Percentiles rank a stretch among this genome's conserved stretches.
Conservation (phyloP, 2,329 filamentous ascomycete species). For the Sclerotinia nivalis region DNA sequence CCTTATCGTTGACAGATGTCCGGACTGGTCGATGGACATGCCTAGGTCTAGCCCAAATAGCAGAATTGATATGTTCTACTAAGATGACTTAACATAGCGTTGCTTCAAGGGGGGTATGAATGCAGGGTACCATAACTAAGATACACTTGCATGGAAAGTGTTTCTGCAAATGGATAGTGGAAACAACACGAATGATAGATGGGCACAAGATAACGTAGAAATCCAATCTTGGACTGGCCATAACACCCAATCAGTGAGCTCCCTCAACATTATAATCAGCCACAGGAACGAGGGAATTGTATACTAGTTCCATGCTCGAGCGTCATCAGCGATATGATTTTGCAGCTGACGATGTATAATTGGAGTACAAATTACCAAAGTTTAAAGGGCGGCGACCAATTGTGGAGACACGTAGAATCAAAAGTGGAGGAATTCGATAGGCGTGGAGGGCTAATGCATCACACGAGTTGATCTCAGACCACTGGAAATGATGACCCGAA, state of each 20-base stretch:
- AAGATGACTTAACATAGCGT: slow-evolving; percentile 25
- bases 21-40: slow-evolving; percentile 27
- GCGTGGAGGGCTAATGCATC: slow-evolving; percentile 41
- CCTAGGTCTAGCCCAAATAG: slow-evolving; percentile 27
- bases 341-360: slow-evolving; percentile 28
- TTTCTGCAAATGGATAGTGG: slow-evolving; percentile 46
- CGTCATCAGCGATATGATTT: slow-evolving; percentile 28
- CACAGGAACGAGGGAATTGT: slow-evolving; percentile 27
- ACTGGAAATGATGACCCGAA: slow-evolving; percentile 41
- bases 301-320: slow-evolving; percentile 26
- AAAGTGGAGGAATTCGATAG: slow-evolving; percentile 39
- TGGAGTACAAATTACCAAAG: slow-evolving; percentile 34
- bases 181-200: slow-evolving; percentile 26
- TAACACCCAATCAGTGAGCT: slow-evolving; percentile 31
- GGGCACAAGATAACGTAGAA: slow-evolving; percentile 23
- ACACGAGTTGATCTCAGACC: slow-evolving; percentile 31
- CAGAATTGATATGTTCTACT: slow-evolving; percentile 28
- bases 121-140: slow-evolving; percentile 30
- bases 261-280: slow-evolving; percentile 28
- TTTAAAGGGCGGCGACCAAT: slow-evolving; percentile 27
- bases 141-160: slow-evolving; percentile 44
- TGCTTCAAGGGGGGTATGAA: slow-evolving; percentile 27
- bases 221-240: slow-evolving; percentile 29
- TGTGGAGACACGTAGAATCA: slow-evolving; percentile 39
- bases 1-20: slow-evolving; percentile 34